phyloP scores from a whole-genome alignment of 2,329 filamentous ascomycete species.

The Cryphonectria japonica region DNA sequence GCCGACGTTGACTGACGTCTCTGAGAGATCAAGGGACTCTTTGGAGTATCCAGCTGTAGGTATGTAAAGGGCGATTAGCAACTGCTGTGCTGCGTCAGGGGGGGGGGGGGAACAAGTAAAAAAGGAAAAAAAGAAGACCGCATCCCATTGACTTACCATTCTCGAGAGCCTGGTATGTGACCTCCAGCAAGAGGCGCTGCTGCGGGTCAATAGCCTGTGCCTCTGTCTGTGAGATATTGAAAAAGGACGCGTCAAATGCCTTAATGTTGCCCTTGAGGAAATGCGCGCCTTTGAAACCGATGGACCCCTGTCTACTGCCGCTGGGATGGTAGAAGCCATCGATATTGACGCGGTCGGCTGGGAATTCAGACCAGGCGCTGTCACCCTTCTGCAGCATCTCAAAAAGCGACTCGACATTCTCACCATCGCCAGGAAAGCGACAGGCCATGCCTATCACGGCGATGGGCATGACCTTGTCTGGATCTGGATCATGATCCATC shows the following conservation, averaged over 20 bases:
- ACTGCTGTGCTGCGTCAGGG: not conserved
- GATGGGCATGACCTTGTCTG: slow-evolving; percentile 46
- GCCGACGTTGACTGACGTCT: slow-evolving; percentile 54
- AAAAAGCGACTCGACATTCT: slow-evolving; percentile 66
- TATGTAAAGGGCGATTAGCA: not conserved
- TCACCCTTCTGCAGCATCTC: slow-evolving; percentile 68
- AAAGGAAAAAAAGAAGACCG: too few species aligned
- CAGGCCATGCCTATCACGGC: slow-evolving; percentile 72
- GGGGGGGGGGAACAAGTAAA: too few species aligned
- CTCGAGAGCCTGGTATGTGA: slow-evolving; percentile 55
- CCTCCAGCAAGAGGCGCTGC: slow-evolving; percentile 55
- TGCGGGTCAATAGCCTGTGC: slow-evolving; percentile 58
- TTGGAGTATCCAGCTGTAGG: slow-evolving; percentile 25
- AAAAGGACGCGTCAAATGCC: slow-evolving; percentile 58
- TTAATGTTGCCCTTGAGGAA: slow-evolving; percentile 53
- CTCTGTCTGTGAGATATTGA: slow-evolving; percentile 53
- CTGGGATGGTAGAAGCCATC: slow-evolving; percentile 69
- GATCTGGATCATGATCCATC: slow-evolving; percentile 14
- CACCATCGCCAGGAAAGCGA: slow-evolving; percentile 62
- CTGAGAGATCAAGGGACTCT: slow-evolving; percentile 48
- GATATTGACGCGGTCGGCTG: slow-evolving; percentile 68
- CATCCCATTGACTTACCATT: slow-evolving; percentile 42
- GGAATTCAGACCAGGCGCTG: slow-evolving; percentile 67
- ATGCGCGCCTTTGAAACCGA: slow-evolving; percentile 50
- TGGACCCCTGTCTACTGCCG: slow-evolving; percentile 53